Conservation (phyloP, 805 yeast genomes). For the Hanseniaspora jakobsenii region DNA sequence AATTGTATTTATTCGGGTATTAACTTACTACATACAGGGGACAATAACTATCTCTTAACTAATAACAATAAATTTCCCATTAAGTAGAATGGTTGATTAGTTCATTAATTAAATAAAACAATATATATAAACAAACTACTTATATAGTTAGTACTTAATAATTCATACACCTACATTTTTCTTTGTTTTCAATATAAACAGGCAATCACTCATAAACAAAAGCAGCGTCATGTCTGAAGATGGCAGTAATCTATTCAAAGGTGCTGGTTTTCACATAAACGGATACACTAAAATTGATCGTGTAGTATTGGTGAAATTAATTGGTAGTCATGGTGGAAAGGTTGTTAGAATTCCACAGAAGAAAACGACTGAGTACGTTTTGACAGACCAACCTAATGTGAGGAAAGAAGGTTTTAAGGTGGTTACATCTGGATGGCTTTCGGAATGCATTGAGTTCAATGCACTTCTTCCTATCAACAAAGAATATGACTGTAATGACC, state of each 20-base stretch:
- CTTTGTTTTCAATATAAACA: background rate
- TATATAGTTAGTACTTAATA: no score
- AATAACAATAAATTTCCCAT: no score
- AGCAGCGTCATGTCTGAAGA: no score
- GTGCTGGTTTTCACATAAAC: constrained; percentile 65
- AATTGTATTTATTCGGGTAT: no score
- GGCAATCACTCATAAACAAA: background rate
- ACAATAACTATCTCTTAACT: no score
- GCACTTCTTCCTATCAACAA: constrained; percentile 32
- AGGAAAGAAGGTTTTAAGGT: constrained; percentile 45
- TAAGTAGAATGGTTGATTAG: no score
- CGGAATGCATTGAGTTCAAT: constrained; percentile 43
- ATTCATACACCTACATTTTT: no score
- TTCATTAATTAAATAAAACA: no score
- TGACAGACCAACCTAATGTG: constrained; percentile 52
- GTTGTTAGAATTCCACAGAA: constrained; percentile 58
- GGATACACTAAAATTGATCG: constrained; percentile 83
- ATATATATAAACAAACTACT: no score
- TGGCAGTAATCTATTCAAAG: constrained; percentile 37
- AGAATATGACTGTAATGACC: constrained; percentile 54
- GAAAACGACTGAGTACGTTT: constrained; percentile 71
- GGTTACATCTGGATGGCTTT: constrained; percentile 73
- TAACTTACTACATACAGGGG: no score
- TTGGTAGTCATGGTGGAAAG: constrained; percentile 72
- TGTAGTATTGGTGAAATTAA: constrained; percentile 53